Conservation (phyloP, 1,139 yeast species). For the Pichia sp. region DNA sequence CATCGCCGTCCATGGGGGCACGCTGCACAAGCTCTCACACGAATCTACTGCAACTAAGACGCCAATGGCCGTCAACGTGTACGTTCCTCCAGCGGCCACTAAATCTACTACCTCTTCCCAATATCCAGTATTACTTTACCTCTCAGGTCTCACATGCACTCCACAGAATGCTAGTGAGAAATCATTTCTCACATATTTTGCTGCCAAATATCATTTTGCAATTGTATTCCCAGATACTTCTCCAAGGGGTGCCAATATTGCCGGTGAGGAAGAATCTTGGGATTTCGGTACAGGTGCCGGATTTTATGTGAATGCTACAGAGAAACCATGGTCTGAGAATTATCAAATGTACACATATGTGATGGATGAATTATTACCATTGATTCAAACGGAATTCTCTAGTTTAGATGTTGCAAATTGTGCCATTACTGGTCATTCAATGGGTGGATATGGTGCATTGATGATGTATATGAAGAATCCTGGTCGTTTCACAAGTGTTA, state of each 20-base stretch:
- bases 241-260: slow-evolving; percentile 83
- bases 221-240: slow-evolving; percentile 94
- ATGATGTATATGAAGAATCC: slow-evolving; percentile 70
- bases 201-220: slow-evolving; percentile 77
- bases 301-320: slow-evolving; percentile 79
- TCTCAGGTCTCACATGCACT: slow-evolving; percentile 90
- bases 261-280: slow-evolving; percentile 78
- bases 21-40: slow-evolving; percentile 68
- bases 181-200: slow-evolving; percentile 80
- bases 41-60: slow-evolving; percentile 60
- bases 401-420: slow-evolving; percentile 48
- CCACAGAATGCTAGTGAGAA: slow-evolving; percentile 95
- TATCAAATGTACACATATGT: slow-evolving; percentile 86
- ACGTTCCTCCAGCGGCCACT: slow-evolving; percentile 53
- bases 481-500: slow-evolving; percentile 67
- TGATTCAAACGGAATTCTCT: slow-evolving; percentile 39
- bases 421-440: slow-evolving; percentile 88
- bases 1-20: slow-evolving; percentile 72
- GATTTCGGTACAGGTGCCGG: slow-evolving; percentile 97
- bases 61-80: slow-evolving; percentile 77
- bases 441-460: slow-evolving; percentile 97
- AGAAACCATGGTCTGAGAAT: slow-evolving; percentile 61
- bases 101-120: slow-evolving; percentile 9
- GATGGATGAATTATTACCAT: slow-evolving; percentile 59
- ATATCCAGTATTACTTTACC: slow-evolving; percentile 69